Evolutionary conservation across 345 rosid species (phyloP), one percentile per base, ranked within the genome.

Genomic region (Gossypioides kirkii): DNA sequence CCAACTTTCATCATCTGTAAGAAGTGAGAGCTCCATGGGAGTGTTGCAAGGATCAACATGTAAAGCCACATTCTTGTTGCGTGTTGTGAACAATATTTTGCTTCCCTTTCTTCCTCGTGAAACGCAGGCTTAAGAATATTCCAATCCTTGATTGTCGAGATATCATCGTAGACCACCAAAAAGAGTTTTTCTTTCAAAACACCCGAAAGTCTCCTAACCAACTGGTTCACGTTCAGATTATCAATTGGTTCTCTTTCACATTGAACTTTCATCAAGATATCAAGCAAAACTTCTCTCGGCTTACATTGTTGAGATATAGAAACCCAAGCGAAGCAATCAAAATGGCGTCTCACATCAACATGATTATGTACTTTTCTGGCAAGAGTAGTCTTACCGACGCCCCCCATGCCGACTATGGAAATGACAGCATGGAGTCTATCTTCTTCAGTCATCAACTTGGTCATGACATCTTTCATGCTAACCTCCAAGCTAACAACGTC

Each of bases 391-490:
- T 87, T 56, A n/a, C 88, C 84, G 6, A 78, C 18, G 2, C 88
- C 90, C 0, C 85, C 84, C 90, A 84, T 87, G 28, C 87, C 88
- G 25, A 71, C 73, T 55, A 79, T 47, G 0, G 71, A 67, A 47
- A 67, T 42, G 0, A 65, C 55, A 11, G 2, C 58, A 12, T 23
- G 36, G 61, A 22, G 23, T 22, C 70, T 22, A 38, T 72, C 70
- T 23, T 73, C 75, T 49, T 32, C 36, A 0, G 0, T 63, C 62
- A 53, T 50, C 70, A 63, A 43, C 14, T 2, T 41, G 26, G 26
- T 62, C 62, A 73, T 0, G 22, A 52, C 42, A 12, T 36, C 41
- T 1, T 32, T 73, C 13, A 22, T 73, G 14, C 42, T n/a, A 54
- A 6, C 42, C 41, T 73, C 53, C 46, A 61, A 20, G 69, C 58